A percentile compares a stretch with the other conserved stretches of the same genome.
Conservation (phyloP, 2,329 filamentous ascomycete genomes). For the Colletotrichum theobromicola region DNA sequence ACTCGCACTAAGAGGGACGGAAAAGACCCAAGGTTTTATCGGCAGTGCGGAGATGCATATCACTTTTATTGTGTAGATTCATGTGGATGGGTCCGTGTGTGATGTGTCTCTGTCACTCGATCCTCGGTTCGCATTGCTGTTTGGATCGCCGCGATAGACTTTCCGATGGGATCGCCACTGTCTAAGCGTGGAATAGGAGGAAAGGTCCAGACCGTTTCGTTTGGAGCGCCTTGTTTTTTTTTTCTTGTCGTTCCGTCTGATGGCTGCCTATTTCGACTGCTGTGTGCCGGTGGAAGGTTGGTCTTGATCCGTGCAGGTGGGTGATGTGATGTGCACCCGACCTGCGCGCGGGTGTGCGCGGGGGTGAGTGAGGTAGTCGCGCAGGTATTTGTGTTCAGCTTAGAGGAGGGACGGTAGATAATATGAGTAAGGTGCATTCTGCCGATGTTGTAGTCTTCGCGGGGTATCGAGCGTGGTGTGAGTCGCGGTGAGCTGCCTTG, state of each 20-base stretch:
- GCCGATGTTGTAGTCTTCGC: too few species aligned
- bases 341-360: background rate
- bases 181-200: background rate
- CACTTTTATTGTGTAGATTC: background rate
- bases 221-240: too few species aligned
- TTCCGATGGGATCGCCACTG: background rate
- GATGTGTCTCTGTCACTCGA: background rate
- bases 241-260: background rate
- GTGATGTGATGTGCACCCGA: background rate
- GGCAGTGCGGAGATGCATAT: background rate
- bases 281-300: background rate
- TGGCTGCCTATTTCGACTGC: background rate
- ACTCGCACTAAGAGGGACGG: background rate
- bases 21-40: background rate
- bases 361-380: too few species aligned
- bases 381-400: too few species aligned
- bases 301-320: background rate
- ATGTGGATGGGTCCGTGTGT: background rate
- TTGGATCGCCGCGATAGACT: background rate
- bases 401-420: background rate
- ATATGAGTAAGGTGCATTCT: background rate
- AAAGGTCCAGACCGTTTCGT: background rate
- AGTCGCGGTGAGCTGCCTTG: background rate
- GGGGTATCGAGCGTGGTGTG: too few species aligned
- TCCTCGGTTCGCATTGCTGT: background rate